Evolutionary conservation across 441 rosid genomes (phyloP).

Genomic region (Gossypium lobatum): DNA sequence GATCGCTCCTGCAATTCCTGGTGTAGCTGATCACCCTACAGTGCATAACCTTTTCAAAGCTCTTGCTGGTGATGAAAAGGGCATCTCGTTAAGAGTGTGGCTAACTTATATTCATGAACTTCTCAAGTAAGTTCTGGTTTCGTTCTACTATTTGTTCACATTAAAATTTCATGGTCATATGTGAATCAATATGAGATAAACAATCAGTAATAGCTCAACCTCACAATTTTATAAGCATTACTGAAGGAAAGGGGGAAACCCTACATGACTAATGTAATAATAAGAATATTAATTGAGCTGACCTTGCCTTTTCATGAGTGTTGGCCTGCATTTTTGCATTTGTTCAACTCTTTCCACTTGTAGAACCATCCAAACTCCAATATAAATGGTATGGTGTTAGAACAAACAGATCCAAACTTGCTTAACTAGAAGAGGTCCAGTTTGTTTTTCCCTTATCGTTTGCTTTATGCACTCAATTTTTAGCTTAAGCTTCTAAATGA

Average conservation of each 20-base stretch:
- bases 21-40: conserved; percentile 83
- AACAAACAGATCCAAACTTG: background rate
- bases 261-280: background rate
- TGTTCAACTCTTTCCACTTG: background rate
- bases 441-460: background rate
- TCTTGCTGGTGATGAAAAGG: conserved; percentile 58
- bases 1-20: conserved; percentile 83
- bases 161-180: background rate
- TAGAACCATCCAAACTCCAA: background rate
- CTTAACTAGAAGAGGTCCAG: background rate
- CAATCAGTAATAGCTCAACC: background rate
- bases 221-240: background rate
- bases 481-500: background rate
- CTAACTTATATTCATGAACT: conserved; percentile 75
- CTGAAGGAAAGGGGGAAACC: background rate
- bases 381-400: background rate
- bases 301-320: background rate
- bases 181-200: background rate
- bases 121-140: conserved; percentile 64
- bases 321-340: background rate
- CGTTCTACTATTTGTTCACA: background rate
- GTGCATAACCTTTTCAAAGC: conserved; percentile 83
- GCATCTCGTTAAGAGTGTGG: conserved; percentile 77
- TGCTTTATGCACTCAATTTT: background rate
- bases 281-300: background rate